Evolutionary conservation across 768 basidiomycete species (phyloP).

Genomic region (Russula lepida): DNA sequence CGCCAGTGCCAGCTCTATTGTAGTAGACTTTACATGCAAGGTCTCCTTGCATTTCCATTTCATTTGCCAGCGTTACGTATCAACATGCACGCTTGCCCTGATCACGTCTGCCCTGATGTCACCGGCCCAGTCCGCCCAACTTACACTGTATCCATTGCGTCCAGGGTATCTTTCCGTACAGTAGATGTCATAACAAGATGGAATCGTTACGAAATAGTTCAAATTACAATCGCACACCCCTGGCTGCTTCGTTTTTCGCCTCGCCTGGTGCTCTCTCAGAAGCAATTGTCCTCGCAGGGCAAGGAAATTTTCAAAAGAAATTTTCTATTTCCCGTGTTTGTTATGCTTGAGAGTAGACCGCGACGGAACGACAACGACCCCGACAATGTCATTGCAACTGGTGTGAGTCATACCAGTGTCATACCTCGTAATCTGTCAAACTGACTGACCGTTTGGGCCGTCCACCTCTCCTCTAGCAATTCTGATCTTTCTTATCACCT

Average conservation of each 20-base stretch:
- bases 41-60: background rate
- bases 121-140: background rate
- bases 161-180: background rate
- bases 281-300: background rate
- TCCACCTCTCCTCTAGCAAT: background rate
- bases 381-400: background rate
- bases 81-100: background rate
- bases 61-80: background rate
- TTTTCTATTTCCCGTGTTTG: background rate
- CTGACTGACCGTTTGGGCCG: background rate
- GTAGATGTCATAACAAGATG: background rate
- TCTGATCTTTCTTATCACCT: background rate
- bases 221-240: background rate
- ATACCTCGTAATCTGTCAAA: background rate
- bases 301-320: background rate
- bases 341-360: background rate
- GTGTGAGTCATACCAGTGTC: background rate
- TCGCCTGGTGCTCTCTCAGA: background rate
- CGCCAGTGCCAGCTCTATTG: background rate
- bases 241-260: background rate
- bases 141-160: background rate
- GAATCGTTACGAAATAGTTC: background rate
- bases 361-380: background rate
- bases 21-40: background rate
- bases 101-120: background rate